Percentiles rank a stretch among this genome's conserved stretches.
These are phyloP conservation scores for Camelina hispida DNA, from an alignment of 345 rosid genomes.

Conservation along the genomic window DNA sequence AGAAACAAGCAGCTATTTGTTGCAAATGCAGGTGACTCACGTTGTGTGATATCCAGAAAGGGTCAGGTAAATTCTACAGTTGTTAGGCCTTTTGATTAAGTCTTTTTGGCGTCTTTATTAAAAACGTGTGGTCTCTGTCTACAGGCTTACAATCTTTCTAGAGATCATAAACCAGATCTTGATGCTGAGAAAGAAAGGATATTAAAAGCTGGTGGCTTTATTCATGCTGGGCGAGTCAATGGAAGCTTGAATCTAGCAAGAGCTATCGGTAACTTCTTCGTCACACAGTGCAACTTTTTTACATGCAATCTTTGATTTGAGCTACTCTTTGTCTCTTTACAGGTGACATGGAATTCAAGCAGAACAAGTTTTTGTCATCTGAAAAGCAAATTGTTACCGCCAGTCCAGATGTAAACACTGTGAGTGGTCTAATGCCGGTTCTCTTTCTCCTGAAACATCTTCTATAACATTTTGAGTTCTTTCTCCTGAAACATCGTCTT, in stretches of 20 bases:
- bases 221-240: conserved; percentile 74
- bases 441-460: conserved; percentile 29
- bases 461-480: not conserved
- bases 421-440: conserved; percentile 37
- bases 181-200: conserved; percentile 94
- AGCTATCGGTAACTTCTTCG: conserved; percentile 73
- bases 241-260: conserved; percentile 95
- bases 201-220: conserved; percentile 95
- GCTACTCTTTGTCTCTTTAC: conserved; percentile 35
- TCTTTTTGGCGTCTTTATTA: conserved; percentile 11
- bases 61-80: conserved; percentile 67
- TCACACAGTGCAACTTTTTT: conserved; percentile 20
- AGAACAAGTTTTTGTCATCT: conserved; percentile 73
- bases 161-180: conserved; percentile 98
- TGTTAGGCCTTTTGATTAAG: not conserved
- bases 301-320: conserved; percentile 33
- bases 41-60: conserved; percentile 91
- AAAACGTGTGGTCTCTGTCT: not conserved
- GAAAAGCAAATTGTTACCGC: conserved; percentile 92
- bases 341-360: conserved; percentile 98
- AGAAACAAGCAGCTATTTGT: conserved; percentile 77
- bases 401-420: conserved; percentile 81
- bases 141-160: conserved; percentile 89
- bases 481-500: not conserved
- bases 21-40: conserved; percentile 97